Conservation (phyloP, 2,329 filamentous ascomycete genomes). For the Epichloe sibirici region DNA sequence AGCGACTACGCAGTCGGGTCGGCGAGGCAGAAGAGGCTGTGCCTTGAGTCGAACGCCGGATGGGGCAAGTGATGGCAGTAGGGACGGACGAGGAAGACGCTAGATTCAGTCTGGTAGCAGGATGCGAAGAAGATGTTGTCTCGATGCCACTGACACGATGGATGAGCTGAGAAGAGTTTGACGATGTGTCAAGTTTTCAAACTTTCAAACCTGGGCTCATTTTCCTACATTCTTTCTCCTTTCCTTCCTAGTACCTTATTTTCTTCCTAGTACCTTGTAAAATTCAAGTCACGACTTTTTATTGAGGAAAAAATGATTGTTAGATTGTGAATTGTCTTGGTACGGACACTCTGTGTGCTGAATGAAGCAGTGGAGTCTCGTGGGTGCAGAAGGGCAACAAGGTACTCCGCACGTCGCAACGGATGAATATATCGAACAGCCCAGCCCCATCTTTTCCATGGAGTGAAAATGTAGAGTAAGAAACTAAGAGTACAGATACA, state of each 20-base stretch:
- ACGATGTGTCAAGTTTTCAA: neutral
- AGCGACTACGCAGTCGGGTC: constrained; percentile 7
- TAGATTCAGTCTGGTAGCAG: neutral
- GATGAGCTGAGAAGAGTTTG: neutral
- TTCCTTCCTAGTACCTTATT: neutral
- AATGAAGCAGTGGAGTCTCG: no score
- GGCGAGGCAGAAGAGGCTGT: constrained; percentile 21
- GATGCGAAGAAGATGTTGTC: neutral
- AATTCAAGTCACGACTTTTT: no score
- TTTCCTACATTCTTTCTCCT: neutral
- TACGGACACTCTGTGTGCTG: no score
- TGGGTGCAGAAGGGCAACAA: no score
- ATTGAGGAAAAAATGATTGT: no score
- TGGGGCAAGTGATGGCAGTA: constrained; percentile 17
- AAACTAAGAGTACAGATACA: no score
- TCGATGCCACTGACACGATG: neutral
- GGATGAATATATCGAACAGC: no score
- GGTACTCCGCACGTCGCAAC: no score
- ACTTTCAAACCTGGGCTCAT: neutral
- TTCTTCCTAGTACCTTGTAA: no score
- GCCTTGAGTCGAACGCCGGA: constrained; percentile 25
- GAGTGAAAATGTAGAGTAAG: no score
- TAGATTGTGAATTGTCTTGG: no score
- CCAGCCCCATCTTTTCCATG: no score
- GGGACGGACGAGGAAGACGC: neutral